Evolutionary conservation across 2,329 filamentous ascomycete species (phyloP).

Genomic region (Aspergillus latus): DNA sequence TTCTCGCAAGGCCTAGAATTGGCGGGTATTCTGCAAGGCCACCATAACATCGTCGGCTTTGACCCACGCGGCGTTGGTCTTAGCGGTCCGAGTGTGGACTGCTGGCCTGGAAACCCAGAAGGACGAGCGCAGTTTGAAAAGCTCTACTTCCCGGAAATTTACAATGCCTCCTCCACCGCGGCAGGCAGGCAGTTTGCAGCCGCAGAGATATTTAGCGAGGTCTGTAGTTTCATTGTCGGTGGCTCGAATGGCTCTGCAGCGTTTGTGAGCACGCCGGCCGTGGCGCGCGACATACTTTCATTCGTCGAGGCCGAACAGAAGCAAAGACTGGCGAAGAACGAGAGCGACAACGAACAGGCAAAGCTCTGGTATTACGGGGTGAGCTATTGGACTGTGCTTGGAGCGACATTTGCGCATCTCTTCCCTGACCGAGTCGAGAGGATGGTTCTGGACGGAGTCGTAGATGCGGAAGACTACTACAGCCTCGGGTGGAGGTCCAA

Average conservation of each 20-base stretch:
- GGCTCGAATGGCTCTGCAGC: conserved; percentile 24
- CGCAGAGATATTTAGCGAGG: conserved; percentile 16
- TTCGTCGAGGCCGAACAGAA: conserved; percentile 27
- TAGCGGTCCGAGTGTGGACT: conserved; percentile 32
- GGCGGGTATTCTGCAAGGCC: conserved; percentile 1
- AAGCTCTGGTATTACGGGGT: conserved; percentile 30
- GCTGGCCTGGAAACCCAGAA: conserved; percentile 26
- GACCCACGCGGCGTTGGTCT: conserved; percentile 32
- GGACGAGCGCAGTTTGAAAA: conserved; percentile 18
- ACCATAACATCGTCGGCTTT: conserved; percentile 30
- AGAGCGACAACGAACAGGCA: conserved; percentile 10
- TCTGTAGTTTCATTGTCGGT: conserved; percentile 12
- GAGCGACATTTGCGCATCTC: conserved; percentile 41
- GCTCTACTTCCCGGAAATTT: conserved; percentile 19
- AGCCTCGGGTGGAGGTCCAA: conserved; percentile 15
- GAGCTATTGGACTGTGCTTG: conserved; percentile 42
- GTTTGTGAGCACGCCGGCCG: conserved; percentile 32
- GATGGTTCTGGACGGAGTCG: conserved; percentile 23
- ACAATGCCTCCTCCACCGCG: conserved; percentile 16
- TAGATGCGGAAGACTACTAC: conserved; percentile 23
- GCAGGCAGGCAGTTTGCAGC: conserved; percentile 17
- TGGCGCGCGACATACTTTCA: conserved; percentile 31
- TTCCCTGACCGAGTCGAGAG: conserved; percentile 32
- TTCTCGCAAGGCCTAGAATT: neutral
- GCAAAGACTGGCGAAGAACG: neutral